Evolutionary conservation across 768 basidiomycete genomes (phyloP).

Genomic region (Pleurotus tuber-regium): DNA sequence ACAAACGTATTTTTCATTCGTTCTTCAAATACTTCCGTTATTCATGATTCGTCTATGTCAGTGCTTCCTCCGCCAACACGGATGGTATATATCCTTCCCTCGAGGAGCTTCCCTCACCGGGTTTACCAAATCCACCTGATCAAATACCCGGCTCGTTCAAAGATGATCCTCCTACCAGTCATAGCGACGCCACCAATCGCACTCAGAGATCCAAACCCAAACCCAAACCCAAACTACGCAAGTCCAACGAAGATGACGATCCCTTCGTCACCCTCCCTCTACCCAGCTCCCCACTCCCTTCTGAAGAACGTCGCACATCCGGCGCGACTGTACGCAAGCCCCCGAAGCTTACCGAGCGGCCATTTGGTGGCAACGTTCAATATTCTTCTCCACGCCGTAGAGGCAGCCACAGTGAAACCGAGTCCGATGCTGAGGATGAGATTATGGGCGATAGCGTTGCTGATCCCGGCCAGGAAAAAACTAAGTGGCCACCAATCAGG

Average conservation of each 20-base stretch:
- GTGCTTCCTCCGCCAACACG: no score
- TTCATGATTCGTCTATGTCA: no score
- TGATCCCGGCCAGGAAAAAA: no score
- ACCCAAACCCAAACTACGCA: neutral
- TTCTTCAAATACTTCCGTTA: no score
- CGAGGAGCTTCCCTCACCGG: neutral
- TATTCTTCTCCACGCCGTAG: neutral
- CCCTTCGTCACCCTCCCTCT: neutral
- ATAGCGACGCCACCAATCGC: neutral
- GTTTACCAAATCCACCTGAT: neutral
- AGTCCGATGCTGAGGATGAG: neutral
- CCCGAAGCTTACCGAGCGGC: constrained; percentile 7
- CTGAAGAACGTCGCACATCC: neutral
- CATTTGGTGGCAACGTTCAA: neutral
- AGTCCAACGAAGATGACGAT: neutral
- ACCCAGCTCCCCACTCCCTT: neutral
- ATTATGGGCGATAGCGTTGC: no score
- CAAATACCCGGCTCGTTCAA: neutral
- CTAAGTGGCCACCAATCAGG: neutral
- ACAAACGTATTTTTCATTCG: no score
- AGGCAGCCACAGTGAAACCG: neutral
- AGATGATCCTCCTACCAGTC: no score
- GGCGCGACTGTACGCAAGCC: neutral
- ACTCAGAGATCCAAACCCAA: neutral
- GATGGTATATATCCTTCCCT: neutral